These are phyloP conservation scores for Forsythia viridissima DNA, from an alignment of 257 asterid species.

Conservation along the genomic window DNA sequence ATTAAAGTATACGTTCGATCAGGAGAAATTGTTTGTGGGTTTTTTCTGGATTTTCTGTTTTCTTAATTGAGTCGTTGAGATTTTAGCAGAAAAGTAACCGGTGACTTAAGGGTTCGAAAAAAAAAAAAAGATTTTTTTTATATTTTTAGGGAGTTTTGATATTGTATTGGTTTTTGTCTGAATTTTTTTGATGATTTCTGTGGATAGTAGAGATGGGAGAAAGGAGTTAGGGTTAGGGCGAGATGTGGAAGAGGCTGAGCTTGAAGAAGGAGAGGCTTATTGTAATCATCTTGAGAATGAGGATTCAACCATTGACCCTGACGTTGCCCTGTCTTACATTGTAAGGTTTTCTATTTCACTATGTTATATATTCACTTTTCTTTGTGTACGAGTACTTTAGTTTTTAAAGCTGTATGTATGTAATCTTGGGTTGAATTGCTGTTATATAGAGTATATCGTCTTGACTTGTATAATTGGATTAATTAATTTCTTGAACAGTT, in stretches of 20 bases:
- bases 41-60: conserved; percentile 39
- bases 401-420: conserved; percentile 3
- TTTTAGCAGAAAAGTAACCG: conserved; percentile 44
- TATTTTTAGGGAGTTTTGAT: conserved; percentile 6
- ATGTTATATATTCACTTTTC: not conserved
- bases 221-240: conserved; percentile 67
- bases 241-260: conserved; percentile 77
- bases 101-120: not conserved
- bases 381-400: conserved; percentile 17
- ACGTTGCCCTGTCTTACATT: conserved; percentile 84
- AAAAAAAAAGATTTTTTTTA: not conserved
- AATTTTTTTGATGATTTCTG: conserved; percentile 65
- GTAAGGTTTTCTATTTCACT: conserved; percentile 45
- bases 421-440: not conserved
- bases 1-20: conserved; percentile 47
- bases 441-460: conserved; percentile 1
- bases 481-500: conserved; percentile 19
- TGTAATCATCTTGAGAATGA: conserved; percentile 39
- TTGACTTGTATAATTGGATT: conserved; percentile 10
- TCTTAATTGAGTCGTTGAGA: conserved; percentile 31
- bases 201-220: conserved; percentile 72
- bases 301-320: conserved; percentile 87
- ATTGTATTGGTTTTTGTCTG: conserved; percentile 1
- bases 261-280: conserved; percentile 97
- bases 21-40: conserved; percentile 31